Base-by-base conservation (phyloP, 257 asterid species). In the Avicennia marina region DNA sequence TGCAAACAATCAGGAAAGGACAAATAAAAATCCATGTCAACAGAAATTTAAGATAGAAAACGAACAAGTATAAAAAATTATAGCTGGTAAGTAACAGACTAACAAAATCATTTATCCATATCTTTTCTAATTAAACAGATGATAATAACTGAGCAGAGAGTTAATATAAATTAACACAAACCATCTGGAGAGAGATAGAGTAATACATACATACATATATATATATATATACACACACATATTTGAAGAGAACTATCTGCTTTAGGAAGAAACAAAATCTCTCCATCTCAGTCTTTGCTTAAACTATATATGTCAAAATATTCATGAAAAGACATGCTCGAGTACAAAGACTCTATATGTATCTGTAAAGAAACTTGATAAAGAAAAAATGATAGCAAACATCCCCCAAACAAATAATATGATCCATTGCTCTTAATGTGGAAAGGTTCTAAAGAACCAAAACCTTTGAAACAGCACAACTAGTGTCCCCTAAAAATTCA, bases 141-240 rank as follows among this genome's bases (percentile, higher is more conserved):
- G 56, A 58, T 11, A 22, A 27, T 53, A 44, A 49, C 29, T 15
- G 47, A 29, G 49, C 56, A 64, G 64, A 63, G 29, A 56, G 55
- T 63, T 45, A 22, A 47, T 43, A 24, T 27, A 18, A 54, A 49
- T 18, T 55, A 58, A 53, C n/a, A 18, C 21, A 38, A 67, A 53
- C 27, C 19, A 40, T 44, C 43, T 26, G 58, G 21, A 54, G 43
- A 64, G 17, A 17, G 0, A 11, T 11, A 32, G 36, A 33, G 8
- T n/a, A n/a, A n/a, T n/a, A n/a, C n/a, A n/a, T n/a, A n/a, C n/a
- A n/a, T n/a, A n/a, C n/a, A n/a, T n/a, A n/a, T n/a, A n/a, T n/a
- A n/a, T n/a, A n/a, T n/a, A n/a, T n/a, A n/a, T n/a, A n/a, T n/a
- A n/a, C n/a, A n/a, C n/a, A n/a, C n/a, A n/a, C n/a, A n/a, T n/a